Percentiles rank a stretch among this genome's conserved stretches.
Evolutionary conservation across 768 basidiomycete genomes (phyloP).

Genomic region (Podaxis sp.): DNA sequence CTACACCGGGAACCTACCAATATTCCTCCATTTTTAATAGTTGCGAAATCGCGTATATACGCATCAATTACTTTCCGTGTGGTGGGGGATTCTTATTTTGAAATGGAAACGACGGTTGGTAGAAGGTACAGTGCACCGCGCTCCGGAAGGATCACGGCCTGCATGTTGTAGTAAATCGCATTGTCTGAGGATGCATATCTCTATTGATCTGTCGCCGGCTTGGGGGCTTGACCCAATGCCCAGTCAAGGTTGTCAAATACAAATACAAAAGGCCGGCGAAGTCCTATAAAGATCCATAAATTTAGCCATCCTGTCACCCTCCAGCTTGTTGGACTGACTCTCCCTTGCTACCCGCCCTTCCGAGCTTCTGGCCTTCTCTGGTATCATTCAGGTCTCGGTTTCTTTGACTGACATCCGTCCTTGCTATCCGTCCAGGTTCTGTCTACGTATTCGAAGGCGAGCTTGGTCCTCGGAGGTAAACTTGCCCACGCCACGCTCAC

Average conservation of each 20-base stretch:
- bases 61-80: background rate
- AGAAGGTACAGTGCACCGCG: background rate
- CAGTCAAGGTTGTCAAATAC: slow-evolving; percentile 23
- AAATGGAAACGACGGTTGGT: background rate
- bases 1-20: background rate
- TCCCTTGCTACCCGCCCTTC: slow-evolving; percentile 15
- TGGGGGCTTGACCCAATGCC: background rate
- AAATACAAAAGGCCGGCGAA: slow-evolving; percentile 41
- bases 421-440: background rate
- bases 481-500: slow-evolving; percentile 4
- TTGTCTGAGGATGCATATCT: background rate
- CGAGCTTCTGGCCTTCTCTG: slow-evolving; percentile 16
- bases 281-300: slow-evolving; percentile 42
- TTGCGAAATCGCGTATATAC: too few species aligned
- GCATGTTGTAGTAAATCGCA: background rate
- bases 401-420: slow-evolving; percentile 20
- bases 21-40: too few species aligned
- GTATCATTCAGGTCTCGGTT: background rate
- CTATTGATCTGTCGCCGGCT: too few species aligned
- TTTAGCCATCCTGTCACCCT: slow-evolving; percentile 18
- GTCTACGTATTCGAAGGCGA: slow-evolving; percentile 2
- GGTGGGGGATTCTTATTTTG: background rate
- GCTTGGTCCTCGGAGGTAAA: slow-evolving; percentile 12
- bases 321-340: slow-evolving; percentile 7
- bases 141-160: background rate